A percentile compares a stretch with the other conserved stretches of the same genome.
phyloP scores from a whole-genome alignment of 2,329 filamentous ascomycete species.

The Annulohypoxylon truncatum region DNA sequence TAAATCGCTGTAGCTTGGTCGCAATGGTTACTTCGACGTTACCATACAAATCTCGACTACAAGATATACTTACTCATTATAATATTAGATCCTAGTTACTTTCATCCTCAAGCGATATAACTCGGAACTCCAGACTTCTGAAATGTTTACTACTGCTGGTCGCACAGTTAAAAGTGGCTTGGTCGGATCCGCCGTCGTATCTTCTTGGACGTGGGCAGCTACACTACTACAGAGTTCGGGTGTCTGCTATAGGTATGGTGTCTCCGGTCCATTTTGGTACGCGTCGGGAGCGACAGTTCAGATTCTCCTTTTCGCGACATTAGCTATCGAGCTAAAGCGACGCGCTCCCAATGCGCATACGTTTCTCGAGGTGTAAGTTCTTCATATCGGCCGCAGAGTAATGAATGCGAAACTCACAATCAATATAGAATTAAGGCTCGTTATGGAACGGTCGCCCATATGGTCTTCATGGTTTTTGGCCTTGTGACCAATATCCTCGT shows the following conservation, averaged over 20 bases:
- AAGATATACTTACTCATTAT: background rate
- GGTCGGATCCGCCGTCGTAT: conserved; percentile 89
- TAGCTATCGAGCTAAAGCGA: conserved; percentile 90
- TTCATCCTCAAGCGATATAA: conserved; percentile 72
- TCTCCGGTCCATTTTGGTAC: conserved; percentile 66
- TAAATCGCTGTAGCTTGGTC: background rate
- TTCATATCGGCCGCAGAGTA: background rate
- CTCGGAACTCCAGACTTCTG: conserved; percentile 83
- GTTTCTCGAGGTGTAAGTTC: conserved; percentile 77
- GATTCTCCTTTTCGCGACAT: conserved; percentile 88
- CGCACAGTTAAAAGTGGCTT: conserved; percentile 89
- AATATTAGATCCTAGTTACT: conserved; percentile 69
- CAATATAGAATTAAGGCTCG: conserved; percentile 45
- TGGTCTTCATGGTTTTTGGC: conserved; percentile 84
- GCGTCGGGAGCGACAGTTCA: conserved; percentile 82
- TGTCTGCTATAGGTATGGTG: conserved; percentile 85
- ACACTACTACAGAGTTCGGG: conserved; percentile 82
- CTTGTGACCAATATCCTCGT: conserved; percentile 88
- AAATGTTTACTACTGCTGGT: conserved; percentile 92
- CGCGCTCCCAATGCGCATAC: conserved; percentile 88
- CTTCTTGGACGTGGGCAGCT: conserved; percentile 93
- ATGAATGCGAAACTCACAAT: background rate
- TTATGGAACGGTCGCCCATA: conserved; percentile 65
- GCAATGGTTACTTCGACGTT: background rate
- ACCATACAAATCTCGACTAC: background rate